phyloP scores from a whole-genome alignment of 495 filamentous ascomycete genomes.

The Chaetomium tenue region DNA sequence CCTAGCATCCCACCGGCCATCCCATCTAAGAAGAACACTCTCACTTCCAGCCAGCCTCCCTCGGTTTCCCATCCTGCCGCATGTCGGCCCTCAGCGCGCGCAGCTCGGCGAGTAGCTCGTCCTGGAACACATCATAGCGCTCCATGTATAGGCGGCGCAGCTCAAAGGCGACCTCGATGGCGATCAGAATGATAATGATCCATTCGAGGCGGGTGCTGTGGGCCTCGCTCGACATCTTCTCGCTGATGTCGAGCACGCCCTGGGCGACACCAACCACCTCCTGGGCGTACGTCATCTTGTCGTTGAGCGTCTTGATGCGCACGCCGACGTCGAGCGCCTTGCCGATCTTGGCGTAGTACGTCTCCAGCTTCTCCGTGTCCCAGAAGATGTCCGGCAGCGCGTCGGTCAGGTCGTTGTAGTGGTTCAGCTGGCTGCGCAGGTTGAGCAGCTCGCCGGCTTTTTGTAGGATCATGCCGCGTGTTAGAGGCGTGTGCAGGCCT shows the following conservation, averaged over 20 bases:
- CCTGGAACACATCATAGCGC: slow-evolving; percentile 28
- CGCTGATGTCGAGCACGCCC: slow-evolving; percentile 86
- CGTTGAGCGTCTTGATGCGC: slow-evolving; percentile 86
- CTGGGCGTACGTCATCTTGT: slow-evolving; percentile 96
- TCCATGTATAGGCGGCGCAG: slow-evolving; percentile 53
- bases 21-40: background rate
- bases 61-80: slow-evolving; percentile 3
- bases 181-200: slow-evolving; percentile 94
- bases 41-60: slow-evolving; percentile 1
- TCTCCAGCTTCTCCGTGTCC: slow-evolving; percentile 88
- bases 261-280: slow-evolving; percentile 90
- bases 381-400: slow-evolving; percentile 94
- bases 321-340: slow-evolving; percentile 88
- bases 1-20: background rate
- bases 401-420: slow-evolving; percentile 96
- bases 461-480: slow-evolving; percentile 60
- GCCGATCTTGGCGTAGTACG: slow-evolving; percentile 91
- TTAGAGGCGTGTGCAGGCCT: slow-evolving; percentile 33
- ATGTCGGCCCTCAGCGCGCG: slow-evolving; percentile 22
- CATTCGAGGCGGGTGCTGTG: slow-evolving; percentile 87
- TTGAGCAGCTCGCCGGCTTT: slow-evolving; percentile 93
- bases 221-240: slow-evolving; percentile 86
- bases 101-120: slow-evolving; percentile 31
- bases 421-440: slow-evolving; percentile 88
- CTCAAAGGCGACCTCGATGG: slow-evolving; percentile 77